Evolutionary conservation across 495 filamentous ascomycete genomes (phyloP).

Genomic region (Immersiella caudata): DNA sequence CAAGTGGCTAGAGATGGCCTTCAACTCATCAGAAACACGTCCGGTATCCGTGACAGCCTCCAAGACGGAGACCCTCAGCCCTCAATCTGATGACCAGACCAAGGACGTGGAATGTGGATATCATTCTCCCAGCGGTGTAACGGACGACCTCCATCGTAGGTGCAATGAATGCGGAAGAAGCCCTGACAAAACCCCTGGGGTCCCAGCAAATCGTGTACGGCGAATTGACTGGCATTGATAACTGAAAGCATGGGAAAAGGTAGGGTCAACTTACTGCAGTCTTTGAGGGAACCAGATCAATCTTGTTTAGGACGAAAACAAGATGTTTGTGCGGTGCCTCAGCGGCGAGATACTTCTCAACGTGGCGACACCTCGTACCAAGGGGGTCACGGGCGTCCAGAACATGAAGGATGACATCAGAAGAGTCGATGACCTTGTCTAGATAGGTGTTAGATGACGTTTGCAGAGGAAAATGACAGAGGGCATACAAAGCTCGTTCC

Average conservation of each 20-base stretch:
- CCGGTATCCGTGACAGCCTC: conserved; percentile 69
- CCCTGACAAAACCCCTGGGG: conserved; percentile 93
- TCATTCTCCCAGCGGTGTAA: conserved; percentile 98
- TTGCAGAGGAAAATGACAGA: not conserved
- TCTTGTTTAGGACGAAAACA: conserved; percentile 80
- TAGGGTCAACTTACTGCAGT: conserved; percentile 80
- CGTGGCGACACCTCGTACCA: conserved; percentile 83
- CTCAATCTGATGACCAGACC: conserved; percentile 59
- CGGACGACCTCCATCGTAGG: conserved; percentile 76
- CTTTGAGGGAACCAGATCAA: conserved; percentile 88
- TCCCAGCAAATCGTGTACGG: conserved; percentile 14
- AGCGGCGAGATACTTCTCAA: conserved; percentile 90
- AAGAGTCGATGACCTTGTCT: conserved; percentile 89
- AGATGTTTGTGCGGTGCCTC: conserved; percentile 86
- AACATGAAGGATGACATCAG: conserved; percentile 95
- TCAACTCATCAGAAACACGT: conserved; percentile 82
- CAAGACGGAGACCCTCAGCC: conserved; percentile 86
- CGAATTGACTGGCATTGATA: conserved; percentile 4
- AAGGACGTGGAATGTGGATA: conserved; percentile 62
- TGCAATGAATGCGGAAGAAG: conserved; percentile 60
- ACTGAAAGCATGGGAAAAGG: conserved; percentile 9
- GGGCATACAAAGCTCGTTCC: conserved; percentile 85
- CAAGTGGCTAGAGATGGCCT: conserved; percentile 54
- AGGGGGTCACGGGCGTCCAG: conserved; percentile 90
- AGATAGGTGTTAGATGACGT: conserved; percentile 19